These are phyloP conservation scores for Scleromitrula shiraiana DNA, from an alignment of 2,329 filamentous ascomycete species.

Conservation along the genomic window DNA sequence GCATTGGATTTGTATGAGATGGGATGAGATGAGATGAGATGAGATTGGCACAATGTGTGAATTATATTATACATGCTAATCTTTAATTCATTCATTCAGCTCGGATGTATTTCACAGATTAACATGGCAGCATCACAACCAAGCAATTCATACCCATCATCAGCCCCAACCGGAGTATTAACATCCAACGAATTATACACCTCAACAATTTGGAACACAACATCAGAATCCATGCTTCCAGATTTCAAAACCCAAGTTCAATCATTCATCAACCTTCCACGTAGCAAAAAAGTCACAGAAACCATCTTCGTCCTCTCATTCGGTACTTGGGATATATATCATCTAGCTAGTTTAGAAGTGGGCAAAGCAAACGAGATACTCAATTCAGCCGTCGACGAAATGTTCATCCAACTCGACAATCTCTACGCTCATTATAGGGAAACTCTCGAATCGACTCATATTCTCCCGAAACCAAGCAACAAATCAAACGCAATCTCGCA, in stretches of 20 bases:
- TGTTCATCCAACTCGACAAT: conserved; percentile 25
- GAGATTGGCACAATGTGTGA: background rate
- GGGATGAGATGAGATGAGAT: background rate
- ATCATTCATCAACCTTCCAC: conserved; percentile 19
- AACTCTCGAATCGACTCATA: background rate
- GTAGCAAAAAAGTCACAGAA: conserved; percentile 10
- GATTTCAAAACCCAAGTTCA: conserved; percentile 25
- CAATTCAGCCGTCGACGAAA: conserved; percentile 15
- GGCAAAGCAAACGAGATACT: conserved; percentile 12
- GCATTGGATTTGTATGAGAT: background rate
- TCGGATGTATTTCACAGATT: conserved; percentile 25
- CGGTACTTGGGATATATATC: conserved; percentile 30
- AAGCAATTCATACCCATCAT: conserved; percentile 12
- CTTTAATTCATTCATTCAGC: conserved; percentile 13
- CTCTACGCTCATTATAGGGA: conserved; percentile 20
- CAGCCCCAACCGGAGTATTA: conserved; percentile 21
- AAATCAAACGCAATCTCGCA: background rate
- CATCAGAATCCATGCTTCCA: conserved; percentile 14
- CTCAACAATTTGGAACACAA: background rate
- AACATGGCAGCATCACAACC: conserved; percentile 26
- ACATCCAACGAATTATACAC: conserved; percentile 20
- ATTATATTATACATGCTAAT: background rate
- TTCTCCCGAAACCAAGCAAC: background rate
- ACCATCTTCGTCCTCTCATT: conserved; percentile 27
- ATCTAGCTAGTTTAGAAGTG: conserved; percentile 21